Base-by-base conservation (phyloP, 495 filamentous ascomycete species). In the Podospora pseudocomata region DNA sequence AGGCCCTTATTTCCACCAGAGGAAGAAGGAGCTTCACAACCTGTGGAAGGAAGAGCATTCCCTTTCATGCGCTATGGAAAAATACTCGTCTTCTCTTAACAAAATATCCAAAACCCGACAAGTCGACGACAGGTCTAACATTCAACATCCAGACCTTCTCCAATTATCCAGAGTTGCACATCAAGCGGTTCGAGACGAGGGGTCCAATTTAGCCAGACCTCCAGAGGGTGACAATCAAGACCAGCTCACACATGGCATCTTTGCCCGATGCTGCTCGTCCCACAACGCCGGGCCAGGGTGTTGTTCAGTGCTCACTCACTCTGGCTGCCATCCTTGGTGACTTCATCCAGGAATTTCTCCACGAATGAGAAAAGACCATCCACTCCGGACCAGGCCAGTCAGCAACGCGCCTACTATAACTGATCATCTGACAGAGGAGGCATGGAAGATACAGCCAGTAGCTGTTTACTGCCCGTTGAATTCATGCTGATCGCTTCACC, bases 281-380 rank as follows among this genome's bases (percentile, higher is more conserved):
- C 61, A 53, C 30, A 49, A 23, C 30, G 32, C 61, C 34, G 61
- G 61, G 32, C 61, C 28, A 63, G 61, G 61, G 61, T 16, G 18
- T 3, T 63, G 30, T 7, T 32, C 30, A 19, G 5, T 63, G 30
- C 19, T 32, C 30, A 19, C 30, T 20, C 61, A 28, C 4, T 27
- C 56, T 58, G n/a, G 9, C 59, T 27, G 19, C 28, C 23, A 26
- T 18, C 16, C 59, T 27, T 18, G 0, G 5, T 18, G 28, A 28
- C 32, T 20, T 63, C 61, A 63, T 63, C 61, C 61, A 63, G 61
- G 20, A 4, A 63, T 63, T 63, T 63, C 4, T 63, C 61, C 61
- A 63, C 61, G 30, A 63, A 63, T 63, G 27, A 63, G 27, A 39
- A 9, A 5, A 5, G 15, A 23, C 34, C 61, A 28, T 39, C 7